Evolutionary conservation across 768 basidiomycete species (phyloP).

Genomic region (Galerina sulciceps): DNA sequence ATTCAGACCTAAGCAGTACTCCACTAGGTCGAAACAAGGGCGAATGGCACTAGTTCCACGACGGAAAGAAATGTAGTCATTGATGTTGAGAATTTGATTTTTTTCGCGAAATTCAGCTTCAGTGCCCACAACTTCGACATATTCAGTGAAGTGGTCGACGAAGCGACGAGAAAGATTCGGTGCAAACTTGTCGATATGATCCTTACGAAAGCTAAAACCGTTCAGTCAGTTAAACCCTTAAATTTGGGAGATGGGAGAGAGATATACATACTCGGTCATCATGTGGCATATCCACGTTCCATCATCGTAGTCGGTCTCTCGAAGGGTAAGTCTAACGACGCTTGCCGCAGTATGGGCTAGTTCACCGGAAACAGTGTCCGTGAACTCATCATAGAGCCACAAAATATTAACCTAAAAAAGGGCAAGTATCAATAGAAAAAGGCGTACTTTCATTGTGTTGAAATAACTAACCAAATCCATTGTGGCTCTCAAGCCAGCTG

Average conservation of each 20-base stretch:
- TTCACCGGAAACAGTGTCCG: slow-evolving; percentile 3
- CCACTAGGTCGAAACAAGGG: slow-evolving; percentile 7
- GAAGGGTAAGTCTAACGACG: slow-evolving; percentile 3
- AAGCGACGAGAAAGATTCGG: slow-evolving; percentile 5
- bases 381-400: slow-evolving; percentile 11
- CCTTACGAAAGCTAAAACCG: not conserved
- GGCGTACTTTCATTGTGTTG: not conserved
- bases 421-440: not conserved
- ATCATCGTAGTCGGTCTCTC: slow-evolving; percentile 2
- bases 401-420: slow-evolving; percentile 4
- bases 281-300: slow-evolving; percentile 8
- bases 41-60: slow-evolving; percentile 4
- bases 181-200: slow-evolving; percentile 3
- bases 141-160: slow-evolving; percentile 5
- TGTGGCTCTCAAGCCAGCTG: not conserved
- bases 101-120: slow-evolving; percentile 8
- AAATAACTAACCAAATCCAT: slow-evolving; percentile 5
- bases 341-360: not conserved
- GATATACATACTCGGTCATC: slow-evolving; percentile 5
- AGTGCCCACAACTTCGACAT: slow-evolving; percentile 3
- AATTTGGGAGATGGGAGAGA: not conserved
- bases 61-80: slow-evolving; percentile 2
- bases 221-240: not conserved
- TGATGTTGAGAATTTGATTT: slow-evolving; percentile 6
- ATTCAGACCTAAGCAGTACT: slow-evolving; percentile 7